A percentile compares a stretch with the other conserved stretches of the same genome.
Conservation (phyloP, 768 basidiomycete species). For the Boletus bicolor region DNA sequence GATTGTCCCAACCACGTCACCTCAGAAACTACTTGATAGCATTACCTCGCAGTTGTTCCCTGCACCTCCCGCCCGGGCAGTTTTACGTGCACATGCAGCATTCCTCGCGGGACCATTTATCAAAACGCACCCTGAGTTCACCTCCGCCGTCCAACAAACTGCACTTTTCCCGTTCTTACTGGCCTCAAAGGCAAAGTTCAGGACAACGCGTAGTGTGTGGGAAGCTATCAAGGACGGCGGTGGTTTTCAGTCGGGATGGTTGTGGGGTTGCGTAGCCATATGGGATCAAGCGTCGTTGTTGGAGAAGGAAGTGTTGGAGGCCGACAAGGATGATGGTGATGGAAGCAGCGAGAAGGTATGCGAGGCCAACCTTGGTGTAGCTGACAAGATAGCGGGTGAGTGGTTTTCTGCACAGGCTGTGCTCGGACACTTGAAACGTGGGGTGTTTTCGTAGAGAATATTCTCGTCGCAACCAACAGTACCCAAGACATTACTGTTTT, state of each 20-base stretch:
- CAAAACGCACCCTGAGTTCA: constrained; percentile 26
- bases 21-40: constrained; percentile 23
- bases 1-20: constrained; percentile 10
- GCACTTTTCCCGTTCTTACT: constrained; percentile 73
- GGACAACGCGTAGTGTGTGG: constrained; percentile 69
- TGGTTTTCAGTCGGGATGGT: constrained; percentile 37
- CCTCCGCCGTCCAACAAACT: constrained; percentile 41
- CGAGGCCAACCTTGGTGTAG: constrained; percentile 51
- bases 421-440: background rate
- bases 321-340: constrained; percentile 30
- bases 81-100: constrained; percentile 52
- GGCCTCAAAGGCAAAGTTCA: constrained; percentile 68
- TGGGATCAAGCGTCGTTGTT: constrained; percentile 34
- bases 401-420: background rate
- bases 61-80: constrained; percentile 46
- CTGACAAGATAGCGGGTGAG: constrained; percentile 64
- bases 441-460: constrained; percentile 49
- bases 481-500: constrained; percentile 45
- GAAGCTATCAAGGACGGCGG: constrained; percentile 48
- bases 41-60: constrained; percentile 27
- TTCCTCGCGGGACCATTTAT: constrained; percentile 54
- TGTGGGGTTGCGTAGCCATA: constrained; percentile 52
- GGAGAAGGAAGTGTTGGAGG: constrained; percentile 26
- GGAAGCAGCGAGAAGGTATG: constrained; percentile 44
- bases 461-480: constrained; percentile 49